Evolutionary conservation across 805 yeast genomes (phyloP).

Genomic region (Candida montana): DNA sequence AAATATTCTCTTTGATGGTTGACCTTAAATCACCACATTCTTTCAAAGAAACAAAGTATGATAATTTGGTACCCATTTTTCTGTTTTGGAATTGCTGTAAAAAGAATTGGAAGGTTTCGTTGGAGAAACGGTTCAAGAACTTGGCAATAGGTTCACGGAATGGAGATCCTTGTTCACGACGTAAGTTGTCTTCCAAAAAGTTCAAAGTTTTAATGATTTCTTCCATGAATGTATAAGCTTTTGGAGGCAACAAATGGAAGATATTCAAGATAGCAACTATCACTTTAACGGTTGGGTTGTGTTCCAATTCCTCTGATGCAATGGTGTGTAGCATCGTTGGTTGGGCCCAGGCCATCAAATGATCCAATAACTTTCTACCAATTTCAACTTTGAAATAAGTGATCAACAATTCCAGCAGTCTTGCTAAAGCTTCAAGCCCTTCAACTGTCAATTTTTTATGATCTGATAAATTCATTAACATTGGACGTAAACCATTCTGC

Average conservation of each 20-base stretch:
- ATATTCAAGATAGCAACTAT: conserved; percentile 87
- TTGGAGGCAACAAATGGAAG: conserved; percentile 86
- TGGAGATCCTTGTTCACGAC: conserved; percentile 83
- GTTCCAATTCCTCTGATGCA: conserved; percentile 74
- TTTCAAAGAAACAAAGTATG: conserved; percentile 54
- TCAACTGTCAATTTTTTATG: conserved; percentile 84
- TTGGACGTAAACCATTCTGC: conserved; percentile 94
- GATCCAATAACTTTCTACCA: conserved; percentile 88
- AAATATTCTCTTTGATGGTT: conserved; percentile 48
- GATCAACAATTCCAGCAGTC: conserved; percentile 77
- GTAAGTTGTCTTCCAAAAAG: conserved; percentile 73
- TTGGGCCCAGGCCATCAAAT: conserved; percentile 93
- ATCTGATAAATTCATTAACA: conserved; percentile 91
- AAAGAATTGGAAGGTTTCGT: conserved; percentile 67
- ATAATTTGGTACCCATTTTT: conserved; percentile 56
- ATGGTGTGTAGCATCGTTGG: conserved; percentile 69
- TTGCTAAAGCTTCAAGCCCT: conserved; percentile 86
- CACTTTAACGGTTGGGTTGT: conserved; percentile 77
- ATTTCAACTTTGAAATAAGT: conserved; percentile 96
- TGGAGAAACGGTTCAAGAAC: conserved; percentile 77
- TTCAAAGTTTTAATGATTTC: conserved; percentile 74
- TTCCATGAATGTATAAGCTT: conserved; percentile 87
- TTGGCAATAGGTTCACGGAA: conserved; percentile 88
- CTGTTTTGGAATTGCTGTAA: conserved; percentile 60
- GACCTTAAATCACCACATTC: conserved; percentile 54